Evolutionary conservation across 169 alveolate genomes (phyloP), one percentile per base, ranked within the genome.

Genomic region (Plasmodium gaboni): DNA sequence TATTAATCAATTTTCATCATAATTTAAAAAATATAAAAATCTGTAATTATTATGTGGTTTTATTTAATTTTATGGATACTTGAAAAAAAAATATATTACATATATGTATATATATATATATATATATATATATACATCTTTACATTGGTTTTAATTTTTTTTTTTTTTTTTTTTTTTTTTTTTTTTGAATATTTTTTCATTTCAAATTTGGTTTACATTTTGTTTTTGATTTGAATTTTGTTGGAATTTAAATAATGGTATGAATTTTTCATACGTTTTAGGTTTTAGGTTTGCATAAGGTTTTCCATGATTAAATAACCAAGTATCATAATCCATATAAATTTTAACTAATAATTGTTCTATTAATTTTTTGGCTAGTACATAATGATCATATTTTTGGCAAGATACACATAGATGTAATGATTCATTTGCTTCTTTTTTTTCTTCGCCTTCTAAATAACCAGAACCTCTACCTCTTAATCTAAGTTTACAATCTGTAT

Each of bases 381-480:
- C 69, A 73, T 96, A 96, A 87, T 95, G 97, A 61, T 97, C 97
- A 17, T 87, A 95, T 89, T 96, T 95, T 89, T 95, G 96, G 22
- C 98, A 97, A 42, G 97, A 95, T 4, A 98, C 96, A 90, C 99
- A 98, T 80, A 97, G 80, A 95, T 98, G 98, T 17, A 98, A 94
- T 5, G 99, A 98, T 78, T 98, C 99, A 44, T 95, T 87, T 73
- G 96, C 95, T 91, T 98, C 99, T 92, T 95, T 95, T 76, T 96
- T 90, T 68, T 78, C 92, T 51, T 97, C 97, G 38, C 99, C 98
- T 95, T 97, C 99, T 88, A 97, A 95, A 92, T 95, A 97, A 3
- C 99, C 99, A 2, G 99, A 98, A 10, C 98, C 99, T 73, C 91
- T 92, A 28, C 99, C 99, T 91, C 98, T 95, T 48, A 98, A 93